Evolutionary conservation across 2,329 filamentous ascomycete genomes (phyloP), one percentile per base, ranked within the genome.

Genomic region (Scedosporium apiospermum): DNA sequence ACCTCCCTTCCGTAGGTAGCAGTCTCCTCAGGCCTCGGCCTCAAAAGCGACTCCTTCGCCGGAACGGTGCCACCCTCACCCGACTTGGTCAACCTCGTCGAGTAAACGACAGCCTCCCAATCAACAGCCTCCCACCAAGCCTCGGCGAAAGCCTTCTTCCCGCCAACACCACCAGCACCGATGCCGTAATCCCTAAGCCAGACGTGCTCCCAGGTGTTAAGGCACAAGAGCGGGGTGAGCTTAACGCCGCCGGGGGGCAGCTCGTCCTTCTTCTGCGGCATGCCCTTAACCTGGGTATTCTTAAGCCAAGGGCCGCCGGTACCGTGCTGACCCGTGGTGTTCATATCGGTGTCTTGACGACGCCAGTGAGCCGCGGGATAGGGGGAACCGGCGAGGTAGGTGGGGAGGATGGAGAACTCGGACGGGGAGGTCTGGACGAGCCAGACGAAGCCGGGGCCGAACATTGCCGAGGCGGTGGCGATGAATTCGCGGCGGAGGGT

Each of bases 391-490:
- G 93, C 93, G 65, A 93, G 85, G 80, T 98, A 99, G 63, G 95
- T 99, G 69, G 86, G 83, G 64, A 99, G 82, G 71, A 99, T 83
- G 70, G 87, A 86, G 77, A 80, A 81, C 68, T 79, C 80, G 71
- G 68, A 69, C 64, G 74, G 71, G 62, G 71, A 75, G 68, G 69
- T 72, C 75, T 85, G 85, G 70, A 97, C 90, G 65, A 99, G 87
- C 95, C 95, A 99, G 72, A 98, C 89, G 77, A 96, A 98, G 67
- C 95, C 95, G 0, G 93, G 93, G 62, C 93, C 95, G 78, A 99
- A 98, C 92, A 98, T 97, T 77, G 87, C 84, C 67, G 85, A 82
- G 64, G 93, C 93, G 49, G 89, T 96, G 66, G 87, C 80, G 71
- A 95, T 76, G 75, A 99, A 87, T 73, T 95, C 90, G 68, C 82